Evolutionary conservation across 1,284 basidiomycete genomes (phyloP).

Genomic region (Naganishia liquefaciens): DNA sequence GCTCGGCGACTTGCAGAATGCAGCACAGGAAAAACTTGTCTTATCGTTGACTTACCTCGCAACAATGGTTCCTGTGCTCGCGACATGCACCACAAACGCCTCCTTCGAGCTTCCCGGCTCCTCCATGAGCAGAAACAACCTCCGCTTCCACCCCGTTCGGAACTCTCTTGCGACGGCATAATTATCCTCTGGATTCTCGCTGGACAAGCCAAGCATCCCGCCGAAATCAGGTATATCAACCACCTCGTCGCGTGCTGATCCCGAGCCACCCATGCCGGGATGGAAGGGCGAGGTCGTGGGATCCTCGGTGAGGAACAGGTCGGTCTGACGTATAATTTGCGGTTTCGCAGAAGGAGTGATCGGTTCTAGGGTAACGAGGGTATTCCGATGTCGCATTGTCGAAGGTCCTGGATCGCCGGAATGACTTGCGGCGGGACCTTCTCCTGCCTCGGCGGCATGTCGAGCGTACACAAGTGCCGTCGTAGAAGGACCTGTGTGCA

Average conservation of each 20-base stretch:
- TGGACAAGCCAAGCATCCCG: conserved; percentile 49
- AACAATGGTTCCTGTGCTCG: conserved; percentile 50
- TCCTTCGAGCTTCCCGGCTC: conserved; percentile 51
- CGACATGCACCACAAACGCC: conserved; percentile 52
- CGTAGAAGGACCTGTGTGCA: conserved; percentile 14
- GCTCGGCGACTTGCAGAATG: no score
- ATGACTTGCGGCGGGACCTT: not conserved
- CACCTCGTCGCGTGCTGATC: conserved; percentile 37
- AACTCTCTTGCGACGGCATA: conserved; percentile 49
- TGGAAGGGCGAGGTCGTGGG: conserved; percentile 4
- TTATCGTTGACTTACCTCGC: conserved; percentile 54
- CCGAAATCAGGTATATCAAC: conserved; percentile 52
- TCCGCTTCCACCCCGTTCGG: conserved; percentile 48
- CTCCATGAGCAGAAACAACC: conserved; percentile 53
- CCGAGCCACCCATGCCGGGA: not conserved
- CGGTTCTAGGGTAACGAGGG: conserved; percentile 2
- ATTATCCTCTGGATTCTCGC: conserved; percentile 48
- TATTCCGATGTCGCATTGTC: conserved; percentile 7
- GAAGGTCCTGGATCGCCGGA: conserved; percentile 10
- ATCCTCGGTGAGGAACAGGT: conserved; percentile 30
- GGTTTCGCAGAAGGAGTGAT: conserved; percentile 14
- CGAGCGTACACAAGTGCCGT: not conserved
- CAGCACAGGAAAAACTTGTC: no score
- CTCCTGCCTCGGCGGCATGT: conserved; percentile 1
- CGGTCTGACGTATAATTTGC: conserved; percentile 20